Evolutionary conservation across 2,329 filamentous ascomycete genomes (phyloP).

Genomic region (Aspergillus ibericus): DNA sequence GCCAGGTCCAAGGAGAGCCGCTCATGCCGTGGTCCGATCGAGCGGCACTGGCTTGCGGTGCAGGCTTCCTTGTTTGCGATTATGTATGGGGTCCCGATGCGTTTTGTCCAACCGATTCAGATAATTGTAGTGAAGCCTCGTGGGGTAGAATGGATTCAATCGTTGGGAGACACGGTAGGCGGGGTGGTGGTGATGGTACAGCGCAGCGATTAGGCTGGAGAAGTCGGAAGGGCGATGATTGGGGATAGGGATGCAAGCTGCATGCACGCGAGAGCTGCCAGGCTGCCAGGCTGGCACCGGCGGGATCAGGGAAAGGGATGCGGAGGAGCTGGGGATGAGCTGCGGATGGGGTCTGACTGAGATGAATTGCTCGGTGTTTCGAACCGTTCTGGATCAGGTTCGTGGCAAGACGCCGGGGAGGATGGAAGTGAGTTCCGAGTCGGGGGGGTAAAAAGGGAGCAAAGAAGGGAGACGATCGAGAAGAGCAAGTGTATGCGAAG

Average conservation of each 20-base stretch:
- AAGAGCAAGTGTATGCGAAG: conserved; percentile 39
- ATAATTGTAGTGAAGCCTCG: background rate
- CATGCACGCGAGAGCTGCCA: background rate
- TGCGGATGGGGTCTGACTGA: background rate
- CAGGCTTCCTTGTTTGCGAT: background rate
- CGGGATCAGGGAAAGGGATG: background rate
- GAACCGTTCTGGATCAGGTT: background rate
- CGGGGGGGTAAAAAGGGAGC: background rate
- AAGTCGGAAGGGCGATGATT: background rate
- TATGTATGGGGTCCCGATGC: background rate
- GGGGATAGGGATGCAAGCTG: background rate
- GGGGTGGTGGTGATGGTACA: background rate
- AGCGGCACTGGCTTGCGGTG: background rate
- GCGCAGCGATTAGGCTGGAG: background rate
- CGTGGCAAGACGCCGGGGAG: background rate
- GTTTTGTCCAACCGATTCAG: background rate
- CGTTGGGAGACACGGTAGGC: background rate
- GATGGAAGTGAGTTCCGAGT: background rate
- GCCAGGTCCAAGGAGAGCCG: background rate
- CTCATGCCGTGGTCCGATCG: background rate
- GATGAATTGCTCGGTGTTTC: background rate
- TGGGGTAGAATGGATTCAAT: background rate
- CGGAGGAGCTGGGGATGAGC: background rate
- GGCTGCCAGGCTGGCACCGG: too few relatives aligned
- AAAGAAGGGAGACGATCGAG: conserved; percentile 9